These are phyloP conservation scores for Lanmaoa rubissima DNA, from an alignment of 768 basidiomycete species.

Conservation along the genomic window DNA sequence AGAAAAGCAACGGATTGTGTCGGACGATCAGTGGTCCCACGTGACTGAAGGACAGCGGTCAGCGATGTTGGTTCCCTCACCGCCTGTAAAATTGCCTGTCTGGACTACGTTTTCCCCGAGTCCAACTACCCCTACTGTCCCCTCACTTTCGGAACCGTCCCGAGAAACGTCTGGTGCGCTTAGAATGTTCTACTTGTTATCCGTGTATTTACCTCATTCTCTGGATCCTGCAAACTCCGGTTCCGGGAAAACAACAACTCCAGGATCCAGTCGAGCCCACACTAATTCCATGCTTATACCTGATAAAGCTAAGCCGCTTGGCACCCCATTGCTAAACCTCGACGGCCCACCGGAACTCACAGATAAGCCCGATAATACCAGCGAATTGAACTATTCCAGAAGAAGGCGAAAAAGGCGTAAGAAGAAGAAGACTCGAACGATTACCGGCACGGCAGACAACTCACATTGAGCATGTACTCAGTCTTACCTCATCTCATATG, in stretches of 20 bases:
- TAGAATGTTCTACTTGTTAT: slow-evolving; percentile 4
- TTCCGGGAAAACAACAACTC: slow-evolving; percentile 1
- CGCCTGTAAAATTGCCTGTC: slow-evolving; percentile 2
- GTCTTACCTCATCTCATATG: not conserved
- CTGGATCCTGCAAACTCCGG: slow-evolving; percentile 16
- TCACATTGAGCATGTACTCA: slow-evolving; percentile 12
- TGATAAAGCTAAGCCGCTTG: slow-evolving; percentile 13
- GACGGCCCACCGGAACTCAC: slow-evolving; percentile 41
- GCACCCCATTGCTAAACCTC: slow-evolving; percentile 54
- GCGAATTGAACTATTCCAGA: slow-evolving; percentile 35
- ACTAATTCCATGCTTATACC: not conserved
- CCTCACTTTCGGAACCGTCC: not conserved
- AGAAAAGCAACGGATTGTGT: slow-evolving; percentile 1
- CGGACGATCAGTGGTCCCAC: not conserved
- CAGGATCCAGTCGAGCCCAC: slow-evolving; percentile 6
- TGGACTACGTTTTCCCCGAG: slow-evolving; percentile 4
- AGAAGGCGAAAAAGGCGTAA: slow-evolving; percentile 55
- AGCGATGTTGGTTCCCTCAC: slow-evolving; percentile 3
- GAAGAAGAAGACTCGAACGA: slow-evolving; percentile 46
- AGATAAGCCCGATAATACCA: slow-evolving; percentile 14
- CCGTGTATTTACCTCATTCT: slow-evolving; percentile 15
- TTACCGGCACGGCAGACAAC: slow-evolving; percentile 19
- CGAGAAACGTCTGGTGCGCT: slow-evolving; percentile 20
- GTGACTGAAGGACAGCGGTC: not conserved
- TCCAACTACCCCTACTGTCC: not conserved